phyloP scores from a whole-genome alignment of 257 asterid species.

The Echites panduratus region DNA sequence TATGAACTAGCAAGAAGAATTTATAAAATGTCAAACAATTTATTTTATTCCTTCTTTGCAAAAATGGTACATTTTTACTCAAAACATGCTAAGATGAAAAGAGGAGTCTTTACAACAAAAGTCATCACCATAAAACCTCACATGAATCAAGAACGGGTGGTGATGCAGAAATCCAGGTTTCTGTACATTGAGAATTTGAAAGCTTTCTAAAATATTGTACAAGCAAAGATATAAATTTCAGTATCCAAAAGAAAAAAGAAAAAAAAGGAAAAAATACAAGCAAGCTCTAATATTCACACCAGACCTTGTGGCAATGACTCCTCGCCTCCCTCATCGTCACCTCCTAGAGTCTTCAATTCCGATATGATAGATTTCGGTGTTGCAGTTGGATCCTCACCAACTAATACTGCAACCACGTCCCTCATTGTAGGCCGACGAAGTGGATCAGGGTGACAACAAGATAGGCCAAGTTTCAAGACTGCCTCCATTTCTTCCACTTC shows the following conservation, averaged over 20 bases:
- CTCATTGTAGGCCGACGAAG: conserved; percentile 66
- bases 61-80: background rate
- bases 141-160: background rate
- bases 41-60: background rate
- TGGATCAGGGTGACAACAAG: conserved; percentile 83
- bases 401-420: conserved; percentile 59
- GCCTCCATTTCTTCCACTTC: conserved; percentile 64
- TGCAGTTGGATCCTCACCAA: conserved; percentile 44
- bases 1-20: background rate
- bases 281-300: conserved; percentile 29
- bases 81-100: background rate
- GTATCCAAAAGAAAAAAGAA: background rate
- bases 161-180: background rate
- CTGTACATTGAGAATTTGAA: background rate
- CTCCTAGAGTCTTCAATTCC: conserved; percentile 25
- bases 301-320: conserved; percentile 15
- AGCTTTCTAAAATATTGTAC: conserved; percentile 1
- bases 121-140: background rate
- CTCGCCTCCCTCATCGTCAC: conserved; percentile 15
- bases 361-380: conserved; percentile 44
- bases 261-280: background rate
- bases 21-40: background rate
- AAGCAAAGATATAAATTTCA: background rate
- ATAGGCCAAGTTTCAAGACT: conserved; percentile 60
- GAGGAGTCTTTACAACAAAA: background rate